Base-by-base conservation (phyloP, 1,284 basidiomycete genomes). In the Meira nashicola region DNA sequence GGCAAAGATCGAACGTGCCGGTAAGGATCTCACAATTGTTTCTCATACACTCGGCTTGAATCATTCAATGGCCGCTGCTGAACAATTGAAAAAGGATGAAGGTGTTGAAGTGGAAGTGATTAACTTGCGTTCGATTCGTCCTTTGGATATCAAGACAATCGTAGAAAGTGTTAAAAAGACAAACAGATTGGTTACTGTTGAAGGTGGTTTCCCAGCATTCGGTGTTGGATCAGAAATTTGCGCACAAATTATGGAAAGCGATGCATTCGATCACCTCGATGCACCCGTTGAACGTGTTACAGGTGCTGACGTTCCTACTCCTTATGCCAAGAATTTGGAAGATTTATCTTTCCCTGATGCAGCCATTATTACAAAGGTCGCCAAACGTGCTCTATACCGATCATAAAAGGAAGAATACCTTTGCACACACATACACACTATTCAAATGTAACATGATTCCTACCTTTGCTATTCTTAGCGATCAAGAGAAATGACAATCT, bases 171-270 rank as follows among this genome's bases (percentile, higher is more conserved):
- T 98, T 73, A 97, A 96, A 85, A 98, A 98, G 85, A 99, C 95
- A 48, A 95, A 94, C 83, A 89, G 89, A 66, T 84, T 98, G 63
- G 83, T 98, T 62, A 91, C 90, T 58, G 92, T 93, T 61, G 95
- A 99, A 82, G 92, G 92, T 81, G 95, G 95, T 56, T 99, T 96
- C 90, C 95, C 95, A 50, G 88, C 86, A 52, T 98, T 97, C 80
- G 92, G 95, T 82, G 92, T 99, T 58, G 94, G 94, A 66, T 92
- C 90, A 73, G 95, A 99, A 82, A 95, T 99, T 50, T 91, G 90
- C 71, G 93, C 94, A 14, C 76, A 79, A 43, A 72, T 80, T 61
- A 76, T 93, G 65, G 94, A 98, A 84, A 92, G 90, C 73, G 89
- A 93, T 71, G 73, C 72, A n/a, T 73, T 73, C 52, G 71, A 74